Percentiles rank a stretch among this genome's conserved stretches.
These are phyloP conservation scores for Polyporus tsugae DNA, from an alignment of 1,284 basidiomycete genomes.

Conservation along the genomic window DNA sequence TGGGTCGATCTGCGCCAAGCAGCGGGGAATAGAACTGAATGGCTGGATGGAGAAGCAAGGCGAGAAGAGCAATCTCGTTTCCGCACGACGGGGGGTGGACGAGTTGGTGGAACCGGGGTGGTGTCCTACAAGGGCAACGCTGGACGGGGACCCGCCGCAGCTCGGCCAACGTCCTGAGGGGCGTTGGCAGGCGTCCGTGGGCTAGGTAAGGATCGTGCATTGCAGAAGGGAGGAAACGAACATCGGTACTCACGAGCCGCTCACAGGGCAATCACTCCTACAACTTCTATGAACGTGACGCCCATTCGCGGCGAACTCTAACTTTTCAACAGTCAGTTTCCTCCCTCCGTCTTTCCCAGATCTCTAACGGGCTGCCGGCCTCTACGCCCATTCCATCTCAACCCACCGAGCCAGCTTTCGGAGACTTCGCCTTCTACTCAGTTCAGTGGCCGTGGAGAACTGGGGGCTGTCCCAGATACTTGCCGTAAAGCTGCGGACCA, in stretches of 20 bases:
- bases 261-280: background rate
- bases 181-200: background rate
- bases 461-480: background rate
- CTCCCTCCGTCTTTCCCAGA: background rate
- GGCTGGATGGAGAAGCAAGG: background rate
- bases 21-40: background rate
- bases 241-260: slow-evolving; percentile 9
- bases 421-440: background rate
- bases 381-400: background rate
- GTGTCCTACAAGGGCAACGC: background rate
- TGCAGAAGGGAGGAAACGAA: background rate
- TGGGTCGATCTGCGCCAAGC: slow-evolving; percentile 7
- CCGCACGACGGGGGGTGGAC: background rate
- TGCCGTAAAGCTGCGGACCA: slow-evolving; percentile 5
- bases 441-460: background rate
- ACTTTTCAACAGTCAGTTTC: background rate
- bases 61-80: slow-evolving; percentile 1
- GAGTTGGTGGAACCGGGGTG: background rate
- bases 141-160: background rate
- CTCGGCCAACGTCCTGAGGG: background rate
- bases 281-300: slow-evolving; percentile 7
- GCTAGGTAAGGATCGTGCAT: background rate
- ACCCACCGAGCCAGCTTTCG: background rate
- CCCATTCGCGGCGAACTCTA: slow-evolving; percentile 8
- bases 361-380: background rate